Evolutionary conservation across 1,284 basidiomycete genomes (phyloP), one percentile per base, ranked within the genome.

Genomic region (Coniferiporia sulphurascens): DNA sequence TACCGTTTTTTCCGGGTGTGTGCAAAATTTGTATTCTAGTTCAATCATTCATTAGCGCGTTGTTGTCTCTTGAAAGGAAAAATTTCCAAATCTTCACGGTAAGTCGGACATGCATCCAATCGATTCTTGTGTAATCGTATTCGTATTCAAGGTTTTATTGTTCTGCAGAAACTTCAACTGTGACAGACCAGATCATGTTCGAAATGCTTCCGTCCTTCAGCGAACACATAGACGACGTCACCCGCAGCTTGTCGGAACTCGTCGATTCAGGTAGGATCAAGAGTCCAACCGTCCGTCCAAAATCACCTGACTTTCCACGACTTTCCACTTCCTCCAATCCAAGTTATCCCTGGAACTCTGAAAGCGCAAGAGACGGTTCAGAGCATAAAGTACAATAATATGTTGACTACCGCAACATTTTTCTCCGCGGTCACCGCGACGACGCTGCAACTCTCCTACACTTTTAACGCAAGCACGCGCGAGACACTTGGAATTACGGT

Each of bases 331-430:
- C 12, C n/a, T 41, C 9, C 15, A 8, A 3, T 41, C 15, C 9
- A 46, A 46, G 44, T 3, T 2, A 21, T 46, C 8, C 44, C 4
- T 19, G 44, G 2, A 12, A 46, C 19, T 21, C 8, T 9, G 12
- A n/a, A 3, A 21, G 44, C 44, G 19, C 44, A 46, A n/a, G 13
- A 46, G 19, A 21, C 44, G 44, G 44, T 3, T n/a, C n/a, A 46
- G 17, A n/a, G 15, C 44, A 9, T n/a, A n/a, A 3, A 63, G 10
- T 58, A 68, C 3, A 61, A 67, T 15, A 66, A 65, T 43, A 49
- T 68, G 59, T 66, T 66, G n/a, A 67, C 65, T 12, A 63, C 67
- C n/a, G 67, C 68, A 27, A 69, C 68, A 45, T 69, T 69, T 57
- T 67, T 69, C 61, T 65, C 65, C 34, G 66, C 64, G 52, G 65